Percentiles rank a stretch among this genome's conserved stretches.
These are phyloP conservation scores for Trichophyton benhamiae DNA, from an alignment of 2,329 filamentous ascomycete species.

Conservation along the genomic window DNA sequence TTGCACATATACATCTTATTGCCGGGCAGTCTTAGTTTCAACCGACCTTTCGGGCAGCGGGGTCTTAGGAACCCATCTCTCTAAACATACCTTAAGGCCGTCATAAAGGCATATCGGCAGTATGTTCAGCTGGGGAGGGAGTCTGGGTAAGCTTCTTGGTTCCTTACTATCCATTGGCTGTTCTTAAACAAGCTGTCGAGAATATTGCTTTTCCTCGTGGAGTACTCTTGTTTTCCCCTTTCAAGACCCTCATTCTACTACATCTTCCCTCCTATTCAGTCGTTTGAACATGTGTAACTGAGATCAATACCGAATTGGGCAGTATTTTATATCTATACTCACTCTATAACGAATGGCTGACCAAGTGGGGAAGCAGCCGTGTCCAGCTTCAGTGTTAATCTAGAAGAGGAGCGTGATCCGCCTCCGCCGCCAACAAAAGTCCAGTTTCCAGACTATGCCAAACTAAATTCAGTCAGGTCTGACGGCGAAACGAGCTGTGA, in stretches of 20 bases:
- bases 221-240: neutral
- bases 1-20: neutral
- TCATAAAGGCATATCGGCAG: neutral
- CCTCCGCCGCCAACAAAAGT: conserved; percentile 39
- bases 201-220: neutral
- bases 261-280: neutral
- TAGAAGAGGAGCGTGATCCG: conserved; percentile 35
- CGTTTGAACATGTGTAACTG: neutral
- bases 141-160: conserved; percentile 11
- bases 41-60: neutral
- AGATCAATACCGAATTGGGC: neutral
- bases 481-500: conserved; percentile 21
- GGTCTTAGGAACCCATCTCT: neutral
- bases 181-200: neutral
- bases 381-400: conserved; percentile 23
- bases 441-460: conserved; percentile 38
- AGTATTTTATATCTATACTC: neutral
- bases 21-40: neutral
- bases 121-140: conserved; percentile 15
- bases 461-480: neutral
- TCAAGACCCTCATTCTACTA: neutral
- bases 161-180: neutral
- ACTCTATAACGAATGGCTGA: neutral
- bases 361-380: conserved; percentile 13
- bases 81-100: neutral